Conservation (phyloP, 1,139 yeast species). For the Zygosaccharomyces pseudobailii region DNA sequence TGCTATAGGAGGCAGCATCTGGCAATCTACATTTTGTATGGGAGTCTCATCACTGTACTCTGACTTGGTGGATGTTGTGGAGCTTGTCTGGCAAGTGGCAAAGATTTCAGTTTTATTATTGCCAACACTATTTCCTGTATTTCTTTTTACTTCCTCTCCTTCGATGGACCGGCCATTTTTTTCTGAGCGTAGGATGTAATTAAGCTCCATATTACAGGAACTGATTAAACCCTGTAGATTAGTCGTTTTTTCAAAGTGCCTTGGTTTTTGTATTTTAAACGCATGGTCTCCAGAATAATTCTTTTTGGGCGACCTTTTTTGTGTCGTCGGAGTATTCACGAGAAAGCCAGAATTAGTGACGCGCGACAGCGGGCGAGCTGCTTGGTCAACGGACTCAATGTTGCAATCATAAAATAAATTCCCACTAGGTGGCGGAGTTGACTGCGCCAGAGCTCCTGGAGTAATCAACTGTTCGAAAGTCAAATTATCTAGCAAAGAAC, state of each 20-base stretch:
- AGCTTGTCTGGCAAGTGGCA: not conserved
- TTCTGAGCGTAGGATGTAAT: slow-evolving; percentile 4
- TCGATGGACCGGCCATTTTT: not conserved
- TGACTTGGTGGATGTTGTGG: not conserved
- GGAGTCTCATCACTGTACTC: not conserved
- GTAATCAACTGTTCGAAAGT: not conserved
- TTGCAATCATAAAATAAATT: not conserved
- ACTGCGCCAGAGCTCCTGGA: not conserved
- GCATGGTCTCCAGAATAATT: not conserved
- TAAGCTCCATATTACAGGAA: slow-evolving; percentile 10
- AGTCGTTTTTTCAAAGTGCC: not conserved
- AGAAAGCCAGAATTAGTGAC: slow-evolving; percentile 4
- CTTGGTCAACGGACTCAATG: slow-evolving; percentile 8
- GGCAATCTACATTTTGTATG: not conserved
- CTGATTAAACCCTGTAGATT: slow-evolving; percentile 4
- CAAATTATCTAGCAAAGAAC: not conserved
- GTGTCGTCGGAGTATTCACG: slow-evolving; percentile 7
- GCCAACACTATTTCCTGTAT: not conserved
- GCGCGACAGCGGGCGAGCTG: slow-evolving; percentile 4
- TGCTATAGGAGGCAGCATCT: not conserved
- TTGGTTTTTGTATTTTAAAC: slow-evolving; percentile 9
- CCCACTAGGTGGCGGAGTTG: not conserved
- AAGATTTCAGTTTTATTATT: not conserved
- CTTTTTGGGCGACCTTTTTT: slow-evolving; percentile 6
- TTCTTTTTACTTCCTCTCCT: not conserved